Evolutionary conservation across 805 yeast species (phyloP), one percentile per base, ranked within the genome.

Genomic region (Metahyphopichia silvanorum): DNA sequence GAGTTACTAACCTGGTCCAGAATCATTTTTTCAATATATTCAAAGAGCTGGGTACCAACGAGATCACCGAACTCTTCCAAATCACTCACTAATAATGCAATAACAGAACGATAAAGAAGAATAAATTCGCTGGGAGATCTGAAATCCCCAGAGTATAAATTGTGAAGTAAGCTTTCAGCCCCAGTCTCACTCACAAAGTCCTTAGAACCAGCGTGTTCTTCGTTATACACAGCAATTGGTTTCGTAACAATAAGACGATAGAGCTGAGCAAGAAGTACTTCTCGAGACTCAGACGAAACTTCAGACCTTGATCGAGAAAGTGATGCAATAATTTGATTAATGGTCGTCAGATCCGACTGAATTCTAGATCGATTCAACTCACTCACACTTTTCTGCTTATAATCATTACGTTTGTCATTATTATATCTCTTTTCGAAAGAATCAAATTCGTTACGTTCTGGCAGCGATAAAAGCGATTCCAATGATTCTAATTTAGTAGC

Each of bases 211-310:
- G 46, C 38, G 40, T 53, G 41, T 35, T 60, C 62, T 27, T 66
- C 67, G 38, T 64, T 64, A 37, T 46, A 53, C 2, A 60, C 50
- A 5, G 53, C 32, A 19, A 66, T 43, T 6, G 74, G 71, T 33
- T 61, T 67, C 27, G 63, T 58, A 5, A 69, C 69, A 21, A 69
- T 58, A 49, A 74, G 51, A 37, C 69, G 69, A 44, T 66, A 73
- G 30, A 76, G 53, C 47, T 76, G 78, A 5, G 74, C 76, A 39
- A 74, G 49, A 17, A 76, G 55, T 38, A 71, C 43, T 43, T 74
- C 78, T 35, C 79, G 51, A 6, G 75, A 66, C 21, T 51, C 57
- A 1, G 75, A 56, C 21, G 74, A 65, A 4, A 76, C 71, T 35
- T 64, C 68, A 12, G 66, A 56, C 35, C 79, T 46, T 0, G 74